Conservation (phyloP, 306 rosid species). For the Medicago truncatula region DNA sequence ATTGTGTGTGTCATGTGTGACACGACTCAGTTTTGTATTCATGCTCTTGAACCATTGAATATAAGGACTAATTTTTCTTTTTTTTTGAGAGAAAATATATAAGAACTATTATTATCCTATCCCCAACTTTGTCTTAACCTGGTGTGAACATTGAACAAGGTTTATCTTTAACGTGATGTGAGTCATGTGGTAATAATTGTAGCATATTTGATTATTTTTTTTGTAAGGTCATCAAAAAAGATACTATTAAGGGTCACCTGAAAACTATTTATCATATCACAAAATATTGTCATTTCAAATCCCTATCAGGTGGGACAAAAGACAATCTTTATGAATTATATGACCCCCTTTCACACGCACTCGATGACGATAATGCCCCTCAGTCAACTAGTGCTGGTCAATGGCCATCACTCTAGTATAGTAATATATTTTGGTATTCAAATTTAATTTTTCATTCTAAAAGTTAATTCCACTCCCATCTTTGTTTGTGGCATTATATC, state of each 20-base stretch:
- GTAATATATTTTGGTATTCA: not conserved
- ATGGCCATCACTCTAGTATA: not conserved
- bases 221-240: not conserved
- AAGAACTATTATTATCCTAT: not conserved
- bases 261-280: not conserved
- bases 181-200: not conserved
- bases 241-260: too few relatives aligned
- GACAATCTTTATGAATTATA: not conserved
- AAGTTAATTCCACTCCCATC: conserved; percentile 11
- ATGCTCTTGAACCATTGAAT: conserved; percentile 40
- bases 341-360: not conserved
- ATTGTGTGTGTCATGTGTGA: not conserved
- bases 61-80: too few relatives aligned
- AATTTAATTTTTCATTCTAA: conserved; percentile 6
- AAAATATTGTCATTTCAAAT: not conserved
- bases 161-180: not conserved
- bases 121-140: not conserved
- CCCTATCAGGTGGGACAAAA: not conserved
- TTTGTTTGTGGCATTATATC: conserved; percentile 14
- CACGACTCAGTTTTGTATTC: conserved; percentile 27
- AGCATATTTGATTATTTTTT: not conserved
- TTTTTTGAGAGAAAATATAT: too few relatives aligned
- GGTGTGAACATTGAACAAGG: not conserved
- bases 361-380: not conserved
- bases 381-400: conserved; percentile 7